A percentile compares a stretch with the other conserved stretches of the same genome.
phyloP scores from a whole-genome alignment of 1,284 basidiomycete genomes.

The Cerioporus squamosus region DNA sequence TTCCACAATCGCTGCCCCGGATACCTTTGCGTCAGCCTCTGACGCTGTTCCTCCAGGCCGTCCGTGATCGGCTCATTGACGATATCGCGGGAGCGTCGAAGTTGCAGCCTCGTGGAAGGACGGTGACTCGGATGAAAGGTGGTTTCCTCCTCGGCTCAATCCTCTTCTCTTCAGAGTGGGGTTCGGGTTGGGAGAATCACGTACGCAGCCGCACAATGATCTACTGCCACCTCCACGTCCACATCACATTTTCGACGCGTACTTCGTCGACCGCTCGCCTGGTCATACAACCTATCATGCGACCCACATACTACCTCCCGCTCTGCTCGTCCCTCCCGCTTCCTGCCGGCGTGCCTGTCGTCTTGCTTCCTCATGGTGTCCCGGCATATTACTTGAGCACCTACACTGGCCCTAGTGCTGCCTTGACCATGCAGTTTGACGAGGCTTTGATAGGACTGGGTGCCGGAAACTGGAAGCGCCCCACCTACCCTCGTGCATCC shows the following conservation, averaged over 20 bases:
- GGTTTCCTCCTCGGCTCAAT: slow-evolving; percentile 63
- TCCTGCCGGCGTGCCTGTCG: slow-evolving; percentile 64
- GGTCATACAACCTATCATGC: slow-evolving; percentile 62
- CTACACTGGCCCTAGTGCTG: slow-evolving; percentile 66
- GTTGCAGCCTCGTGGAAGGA: slow-evolving; percentile 31
- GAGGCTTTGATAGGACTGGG: slow-evolving; percentile 64
- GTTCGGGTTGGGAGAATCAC: slow-evolving; percentile 61
- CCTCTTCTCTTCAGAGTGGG: slow-evolving; percentile 57
- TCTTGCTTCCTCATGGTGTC: slow-evolving; percentile 66
- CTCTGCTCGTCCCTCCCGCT: slow-evolving; percentile 46
- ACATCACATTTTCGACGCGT: slow-evolving; percentile 39
- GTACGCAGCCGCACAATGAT: slow-evolving; percentile 55
- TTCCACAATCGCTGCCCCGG: slow-evolving; percentile 45
- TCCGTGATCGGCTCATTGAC: slow-evolving; percentile 55
- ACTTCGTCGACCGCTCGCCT: slow-evolving; percentile 42
- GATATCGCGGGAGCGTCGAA: slow-evolving; percentile 50
- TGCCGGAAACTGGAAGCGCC: slow-evolving; percentile 51
- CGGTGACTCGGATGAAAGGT: slow-evolving; percentile 48
- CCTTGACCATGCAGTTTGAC: slow-evolving; percentile 65
- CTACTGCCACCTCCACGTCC: slow-evolving; percentile 62
- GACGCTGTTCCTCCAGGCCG: slow-evolving; percentile 48
- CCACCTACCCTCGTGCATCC: neutral
- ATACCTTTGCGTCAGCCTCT: slow-evolving; percentile 50
- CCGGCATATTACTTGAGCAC: slow-evolving; percentile 72
- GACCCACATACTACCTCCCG: slow-evolving; percentile 55